phyloP scores from a whole-genome alignment of 257 asterid genomes.

The Anisodus tanguticus region DNA sequence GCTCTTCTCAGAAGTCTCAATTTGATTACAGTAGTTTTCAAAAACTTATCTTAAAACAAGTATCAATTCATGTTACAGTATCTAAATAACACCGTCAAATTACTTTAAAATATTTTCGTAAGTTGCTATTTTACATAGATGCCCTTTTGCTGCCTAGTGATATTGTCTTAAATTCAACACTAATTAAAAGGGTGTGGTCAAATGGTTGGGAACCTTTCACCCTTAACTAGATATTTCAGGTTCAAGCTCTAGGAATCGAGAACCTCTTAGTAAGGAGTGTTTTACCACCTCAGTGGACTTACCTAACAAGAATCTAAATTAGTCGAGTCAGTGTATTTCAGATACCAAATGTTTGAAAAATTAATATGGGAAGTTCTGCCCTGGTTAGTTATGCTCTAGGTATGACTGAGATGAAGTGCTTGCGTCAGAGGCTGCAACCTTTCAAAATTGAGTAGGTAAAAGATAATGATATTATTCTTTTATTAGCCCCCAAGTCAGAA shows the following conservation, averaged over 20 bases:
- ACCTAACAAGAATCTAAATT: background rate
- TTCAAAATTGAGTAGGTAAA: background rate
- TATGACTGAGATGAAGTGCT: background rate
- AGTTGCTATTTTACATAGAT: background rate
- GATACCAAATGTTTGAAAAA: background rate
- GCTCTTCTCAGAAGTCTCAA: background rate
- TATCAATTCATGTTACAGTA: background rate
- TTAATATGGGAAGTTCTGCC: background rate
- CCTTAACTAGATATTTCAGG: background rate
- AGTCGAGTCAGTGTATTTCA: background rate
- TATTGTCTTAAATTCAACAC: too few species aligned
- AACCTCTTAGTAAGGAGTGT: background rate
- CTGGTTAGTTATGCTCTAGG: constrained; percentile 9
- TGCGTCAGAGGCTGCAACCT: background rate
- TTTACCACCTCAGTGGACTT: background rate
- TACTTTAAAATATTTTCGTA: too few species aligned
- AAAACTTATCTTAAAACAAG: background rate
- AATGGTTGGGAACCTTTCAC: background rate
- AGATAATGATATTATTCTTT: background rate
- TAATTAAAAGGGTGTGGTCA: too few species aligned
- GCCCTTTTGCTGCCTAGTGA: background rate
- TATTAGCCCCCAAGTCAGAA: constrained; percentile 25
- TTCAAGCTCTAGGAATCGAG: background rate
- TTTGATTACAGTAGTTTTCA: background rate
- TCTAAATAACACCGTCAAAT: background rate